Percentiles rank a stretch among this genome's conserved stretches.
phyloP scores from a whole-genome alignment of 257 asterid species.

The Salvia splendens region DNA sequence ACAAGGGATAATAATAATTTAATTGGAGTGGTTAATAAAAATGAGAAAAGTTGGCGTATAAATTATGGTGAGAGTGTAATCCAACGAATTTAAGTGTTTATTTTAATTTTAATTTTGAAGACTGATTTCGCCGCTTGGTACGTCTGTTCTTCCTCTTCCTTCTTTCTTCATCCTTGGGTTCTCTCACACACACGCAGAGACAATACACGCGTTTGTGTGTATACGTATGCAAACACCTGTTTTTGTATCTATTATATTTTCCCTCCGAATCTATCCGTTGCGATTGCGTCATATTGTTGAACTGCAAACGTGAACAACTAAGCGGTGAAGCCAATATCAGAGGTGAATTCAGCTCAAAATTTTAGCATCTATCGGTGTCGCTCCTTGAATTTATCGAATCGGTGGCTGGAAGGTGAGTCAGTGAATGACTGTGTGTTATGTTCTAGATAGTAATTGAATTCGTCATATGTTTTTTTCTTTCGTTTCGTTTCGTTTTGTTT shows the following conservation, averaged over 20 bases:
- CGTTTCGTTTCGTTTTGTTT: neutral
- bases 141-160: constrained; percentile 31
- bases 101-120: neutral
- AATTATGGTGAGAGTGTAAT: neutral
- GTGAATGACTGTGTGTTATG: neutral
- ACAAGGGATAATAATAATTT: neutral
- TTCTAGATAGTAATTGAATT: neutral
- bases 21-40: constrained; percentile 9
- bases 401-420: constrained; percentile 30
- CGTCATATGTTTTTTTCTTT: neutral
- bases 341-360: constrained; percentile 34
- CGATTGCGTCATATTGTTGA: constrained; percentile 8
- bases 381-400: constrained; percentile 31
- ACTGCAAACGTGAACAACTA: neutral
- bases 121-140: constrained; percentile 23
- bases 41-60: constrained; percentile 9
- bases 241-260: constrained; percentile 20
- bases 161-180: constrained; percentile 23
- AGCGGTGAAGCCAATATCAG: constrained; percentile 32
- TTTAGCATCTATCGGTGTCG: neutral
- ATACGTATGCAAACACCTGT: neutral
- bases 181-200: constrained; percentile 15
- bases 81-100: neutral
- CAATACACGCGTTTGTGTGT: neutral
- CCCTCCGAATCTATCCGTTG: constrained; percentile 12